Evolutionary conservation across 73 alveolate genomes (phyloP).

Genomic region (Symbiodinium natans): DNA sequence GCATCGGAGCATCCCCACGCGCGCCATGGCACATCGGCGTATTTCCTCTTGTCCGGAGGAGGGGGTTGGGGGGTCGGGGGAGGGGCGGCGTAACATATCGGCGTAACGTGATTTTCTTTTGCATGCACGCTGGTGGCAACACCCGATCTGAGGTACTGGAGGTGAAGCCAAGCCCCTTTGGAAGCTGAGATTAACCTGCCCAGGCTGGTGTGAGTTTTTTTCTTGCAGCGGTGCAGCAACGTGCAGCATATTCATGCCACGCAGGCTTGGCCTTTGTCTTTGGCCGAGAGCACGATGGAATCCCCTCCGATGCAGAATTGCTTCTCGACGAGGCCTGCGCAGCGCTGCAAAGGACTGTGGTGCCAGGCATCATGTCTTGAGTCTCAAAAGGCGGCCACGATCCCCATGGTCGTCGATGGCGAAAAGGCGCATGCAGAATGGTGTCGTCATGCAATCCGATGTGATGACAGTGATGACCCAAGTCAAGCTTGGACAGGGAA

Average conservation of each 20-base stretch:
- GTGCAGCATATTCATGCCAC: neutral
- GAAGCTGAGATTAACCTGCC: neutral
- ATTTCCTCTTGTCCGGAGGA: no score
- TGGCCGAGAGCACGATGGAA: conserved; percentile 83
- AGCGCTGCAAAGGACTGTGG: no score
- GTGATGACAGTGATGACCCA: neutral
- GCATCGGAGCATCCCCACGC: no score
- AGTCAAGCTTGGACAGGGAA: conserved; percentile 35
- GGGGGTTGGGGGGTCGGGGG: no score
- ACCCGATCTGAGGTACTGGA: neutral
- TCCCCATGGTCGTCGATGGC: conserved; percentile 16
- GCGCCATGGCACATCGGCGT: no score
- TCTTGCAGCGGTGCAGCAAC: neutral
- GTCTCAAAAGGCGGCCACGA: neutral
- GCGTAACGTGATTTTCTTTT: no score
- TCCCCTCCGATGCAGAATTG: conserved; percentile 38
- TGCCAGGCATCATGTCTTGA: no score
- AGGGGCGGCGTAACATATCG: no score
- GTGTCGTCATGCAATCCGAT: no score
- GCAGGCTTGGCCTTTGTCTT: conserved; percentile 69
- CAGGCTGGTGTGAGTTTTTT: no score
- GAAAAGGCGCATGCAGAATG: no score
- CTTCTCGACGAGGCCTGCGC: conserved; percentile 26
- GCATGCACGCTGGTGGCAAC: neutral
- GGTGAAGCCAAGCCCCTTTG: neutral